Conservation (phyloP, 1,139 yeast species). For the Yamadazyma buinensis region DNA sequence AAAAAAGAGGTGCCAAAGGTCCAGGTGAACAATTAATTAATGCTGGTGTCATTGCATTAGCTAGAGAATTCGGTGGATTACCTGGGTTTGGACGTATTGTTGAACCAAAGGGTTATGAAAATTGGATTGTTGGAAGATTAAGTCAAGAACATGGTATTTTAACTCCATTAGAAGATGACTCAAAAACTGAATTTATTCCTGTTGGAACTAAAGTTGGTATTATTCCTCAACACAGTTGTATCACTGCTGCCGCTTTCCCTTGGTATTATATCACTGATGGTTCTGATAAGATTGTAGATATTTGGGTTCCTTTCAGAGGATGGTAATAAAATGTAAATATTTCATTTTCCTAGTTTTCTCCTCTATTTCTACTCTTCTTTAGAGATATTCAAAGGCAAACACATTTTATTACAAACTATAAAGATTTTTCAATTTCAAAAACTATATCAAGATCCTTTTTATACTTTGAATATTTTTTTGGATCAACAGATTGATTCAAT, state of each 20-base stretch:
- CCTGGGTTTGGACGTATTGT: conserved; percentile 49
- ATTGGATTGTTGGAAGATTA: conserved; percentile 55
- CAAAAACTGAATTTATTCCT: conserved; percentile 33
- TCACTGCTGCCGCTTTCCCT: conserved; percentile 62
- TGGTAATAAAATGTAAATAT: conserved; percentile 19
- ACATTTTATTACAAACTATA: too few species aligned
- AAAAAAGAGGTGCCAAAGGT: conserved; percentile 38
- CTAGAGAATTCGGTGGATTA: conserved; percentile 55
- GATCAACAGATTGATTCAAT: conserved; percentile 11
- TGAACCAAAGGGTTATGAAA: conserved; percentile 33
- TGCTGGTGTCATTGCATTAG: conserved; percentile 70
- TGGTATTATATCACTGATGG: conserved; percentile 56
- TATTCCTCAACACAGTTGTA: conserved; percentile 73
- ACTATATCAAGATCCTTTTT: conserved; percentile 12
- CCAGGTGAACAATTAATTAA: conserved; percentile 66
- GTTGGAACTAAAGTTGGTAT: conserved; percentile 54
- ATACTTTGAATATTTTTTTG: conserved; percentile 11
- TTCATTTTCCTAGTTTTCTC: neutral
- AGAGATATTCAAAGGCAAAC: too few species aligned
- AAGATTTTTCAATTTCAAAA: conserved; percentile 11
- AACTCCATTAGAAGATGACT: conserved; percentile 28
- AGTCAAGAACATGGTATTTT: conserved; percentile 67
- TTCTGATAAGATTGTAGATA: conserved; percentile 49
- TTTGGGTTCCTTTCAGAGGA: conserved; percentile 72
- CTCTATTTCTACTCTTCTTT: neutral